Conservation (phyloP, 140 eudicot genomes). For the Flaveria floridana region DNA sequence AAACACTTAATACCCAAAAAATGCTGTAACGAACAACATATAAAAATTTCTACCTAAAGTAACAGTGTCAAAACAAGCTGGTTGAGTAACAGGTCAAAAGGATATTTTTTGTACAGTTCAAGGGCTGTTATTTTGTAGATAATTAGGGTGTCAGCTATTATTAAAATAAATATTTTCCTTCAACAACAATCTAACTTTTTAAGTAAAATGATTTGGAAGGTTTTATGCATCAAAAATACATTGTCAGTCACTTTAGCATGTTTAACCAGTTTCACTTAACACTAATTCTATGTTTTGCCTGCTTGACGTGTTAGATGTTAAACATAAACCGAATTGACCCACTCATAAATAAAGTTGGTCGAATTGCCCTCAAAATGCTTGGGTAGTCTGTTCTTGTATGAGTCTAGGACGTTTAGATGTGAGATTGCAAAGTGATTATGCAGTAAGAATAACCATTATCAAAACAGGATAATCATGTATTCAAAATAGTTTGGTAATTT, state of each 20-base stretch:
- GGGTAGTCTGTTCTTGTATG: background rate
- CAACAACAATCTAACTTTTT: background rate
- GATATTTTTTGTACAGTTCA: background rate
- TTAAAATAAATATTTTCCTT: background rate
- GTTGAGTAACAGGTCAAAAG: background rate
- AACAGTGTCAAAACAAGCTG: background rate
- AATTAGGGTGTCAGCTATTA: too few species aligned
- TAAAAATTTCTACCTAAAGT: background rate
- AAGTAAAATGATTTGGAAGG: background rate
- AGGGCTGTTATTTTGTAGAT: too few species aligned
- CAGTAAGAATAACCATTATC: background rate
- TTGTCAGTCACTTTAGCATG: too few species aligned
- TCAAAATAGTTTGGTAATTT: too few species aligned
- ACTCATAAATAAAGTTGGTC: background rate
- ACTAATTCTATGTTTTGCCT: background rate
- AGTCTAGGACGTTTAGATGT: background rate
- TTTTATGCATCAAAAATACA: conserved; percentile 1
- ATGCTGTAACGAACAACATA: too few species aligned
- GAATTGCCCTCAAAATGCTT: too few species aligned
- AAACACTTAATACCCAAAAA: background rate
- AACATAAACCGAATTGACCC: background rate
- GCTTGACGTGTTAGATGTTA: background rate
- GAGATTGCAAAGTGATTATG: background rate
- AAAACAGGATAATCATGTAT: too few species aligned
- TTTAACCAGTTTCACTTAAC: background rate